Evolutionary conservation across 192 early-diverging fungal genomes (phyloP), one percentile per base, ranked within the genome.

Genomic region (Podila epicladia): DNA sequence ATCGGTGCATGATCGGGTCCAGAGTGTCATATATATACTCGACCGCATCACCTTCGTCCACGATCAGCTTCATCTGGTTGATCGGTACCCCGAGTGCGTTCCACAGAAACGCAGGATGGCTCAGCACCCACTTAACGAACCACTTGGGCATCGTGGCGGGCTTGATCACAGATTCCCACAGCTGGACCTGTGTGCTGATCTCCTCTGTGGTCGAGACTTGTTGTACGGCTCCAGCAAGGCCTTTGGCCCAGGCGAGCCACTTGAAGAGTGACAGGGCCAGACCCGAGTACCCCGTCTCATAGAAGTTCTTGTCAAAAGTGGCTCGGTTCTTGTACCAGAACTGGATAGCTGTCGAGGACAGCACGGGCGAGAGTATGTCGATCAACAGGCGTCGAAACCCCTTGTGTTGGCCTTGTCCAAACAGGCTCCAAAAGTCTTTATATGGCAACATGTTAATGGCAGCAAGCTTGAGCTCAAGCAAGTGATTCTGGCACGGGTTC

Each of bases 401-500:
- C 19, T 86, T 73, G 51, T 90, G 74, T 33, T 73, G 73, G 33
- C 95, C 95, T 22, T 89, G 86, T 26, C 94, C 95, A 85, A 95
- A 94, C 79, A 96, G 83, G 26, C 84, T 83, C 94, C 94, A 95
- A 72, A 94, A 93, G 62, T 92, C 87, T 32, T 75, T 65, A 67
- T 89, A 92, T 33, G 84, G 72, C 19, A 96, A 69, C 58, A 78
- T 75, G 29, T 80, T 69, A 59, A 96, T 88, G 35, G 84, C 83
- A 26, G 94, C 94, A 0, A 96, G 85, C 77, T 96, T 96, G 66
- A 96, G 89, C 79, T 96, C 95, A 11, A 96, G 88, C 65, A 96
- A 83, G 74, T 96, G 91, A 83, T 95, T 96, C 73, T 96, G 95
- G 82, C 95, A 96, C 20, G 95, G 95, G 71, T 96, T 96, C 87